Percentiles rank a stretch among this genome's conserved stretches.
Conservation (phyloP, 371 early-diverging fungal genomes). For the Chytridium lagenaria region DNA sequence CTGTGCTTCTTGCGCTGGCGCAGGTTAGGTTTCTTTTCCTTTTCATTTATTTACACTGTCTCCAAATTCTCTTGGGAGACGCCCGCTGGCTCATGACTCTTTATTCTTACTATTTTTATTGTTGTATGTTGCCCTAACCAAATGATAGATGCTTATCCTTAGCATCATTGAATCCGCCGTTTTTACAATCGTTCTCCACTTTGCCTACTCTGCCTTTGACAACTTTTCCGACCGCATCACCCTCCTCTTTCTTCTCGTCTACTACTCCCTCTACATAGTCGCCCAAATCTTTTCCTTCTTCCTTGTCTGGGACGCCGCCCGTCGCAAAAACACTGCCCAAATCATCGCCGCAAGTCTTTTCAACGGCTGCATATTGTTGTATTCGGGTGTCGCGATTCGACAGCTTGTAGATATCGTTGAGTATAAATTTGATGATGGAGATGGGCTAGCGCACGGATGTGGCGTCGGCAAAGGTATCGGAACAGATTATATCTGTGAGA, state of each 20-base stretch:
- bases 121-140: background rate
- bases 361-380: slow-evolving; percentile 52
- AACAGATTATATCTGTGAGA: slow-evolving; percentile 43
- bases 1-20: background rate
- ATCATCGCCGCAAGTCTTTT: slow-evolving; percentile 57
- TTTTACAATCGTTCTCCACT: background rate
- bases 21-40: slow-evolving; percentile 4
- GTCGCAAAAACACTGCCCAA: slow-evolving; percentile 64
- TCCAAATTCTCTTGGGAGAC: background rate
- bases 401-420: slow-evolving; percentile 27
- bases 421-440: background rate
- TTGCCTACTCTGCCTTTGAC: slow-evolving; percentile 7
- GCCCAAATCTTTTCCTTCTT: slow-evolving; percentile 59
- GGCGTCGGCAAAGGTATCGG: slow-evolving; percentile 17
- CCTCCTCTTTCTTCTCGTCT: slow-evolving; percentile 49
- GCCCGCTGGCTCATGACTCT: background rate
- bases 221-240: slow-evolving; percentile 13
- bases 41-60: background rate
- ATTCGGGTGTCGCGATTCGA: slow-evolving; percentile 48
- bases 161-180: background rate
- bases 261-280: slow-evolving; percentile 58
- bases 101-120: background rate
- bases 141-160: background rate
- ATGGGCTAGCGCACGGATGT: background rate
- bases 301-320: slow-evolving; percentile 57